These are phyloP conservation scores for Monosporozyma unispora DNA, from an alignment of 805 yeast genomes.

Conservation along the genomic window DNA sequence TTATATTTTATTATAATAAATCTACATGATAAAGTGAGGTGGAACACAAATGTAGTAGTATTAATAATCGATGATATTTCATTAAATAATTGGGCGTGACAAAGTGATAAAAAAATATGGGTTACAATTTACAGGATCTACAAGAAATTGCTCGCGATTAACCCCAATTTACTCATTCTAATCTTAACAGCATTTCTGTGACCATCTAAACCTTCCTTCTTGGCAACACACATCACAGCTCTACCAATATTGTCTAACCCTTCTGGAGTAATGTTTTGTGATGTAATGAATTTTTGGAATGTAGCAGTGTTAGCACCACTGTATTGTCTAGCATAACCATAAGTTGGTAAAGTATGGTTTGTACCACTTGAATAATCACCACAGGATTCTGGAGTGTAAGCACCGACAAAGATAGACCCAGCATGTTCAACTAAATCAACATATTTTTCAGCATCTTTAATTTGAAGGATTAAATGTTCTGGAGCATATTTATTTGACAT, in stretches of 20 bases:
- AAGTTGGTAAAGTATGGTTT: constrained; percentile 96
- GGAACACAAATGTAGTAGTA: no score
- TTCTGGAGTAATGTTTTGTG: constrained; percentile 79
- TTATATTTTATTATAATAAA: not conserved
- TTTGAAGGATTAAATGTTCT: constrained; percentile 90
- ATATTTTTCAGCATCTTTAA: constrained; percentile 64
- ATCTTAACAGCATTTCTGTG: constrained; percentile 96
- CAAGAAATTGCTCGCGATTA: constrained; percentile 31
- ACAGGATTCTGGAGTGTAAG: constrained; percentile 93
- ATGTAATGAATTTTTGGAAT: constrained; percentile 88
- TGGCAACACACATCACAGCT: constrained; percentile 93
- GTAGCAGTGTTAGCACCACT: constrained; percentile 95
- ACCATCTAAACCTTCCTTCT: constrained; percentile 93
- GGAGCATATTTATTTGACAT: constrained; percentile 92
- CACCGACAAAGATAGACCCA: constrained; percentile 94
- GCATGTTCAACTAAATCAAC: constrained; percentile 80
- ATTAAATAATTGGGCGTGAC: not conserved
- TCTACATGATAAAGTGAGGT: not conserved
- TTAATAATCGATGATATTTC: no score
- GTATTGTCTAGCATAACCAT: constrained; percentile 96
- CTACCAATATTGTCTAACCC: constrained; percentile 87
- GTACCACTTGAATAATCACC: constrained; percentile 99
- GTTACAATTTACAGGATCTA: constrained; percentile 5
- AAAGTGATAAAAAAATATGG: not conserved
- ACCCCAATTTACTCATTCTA: constrained; percentile 76